These are phyloP conservation scores for Suillus discolor DNA, from an alignment of 768 basidiomycete genomes.

Conservation along the genomic window DNA sequence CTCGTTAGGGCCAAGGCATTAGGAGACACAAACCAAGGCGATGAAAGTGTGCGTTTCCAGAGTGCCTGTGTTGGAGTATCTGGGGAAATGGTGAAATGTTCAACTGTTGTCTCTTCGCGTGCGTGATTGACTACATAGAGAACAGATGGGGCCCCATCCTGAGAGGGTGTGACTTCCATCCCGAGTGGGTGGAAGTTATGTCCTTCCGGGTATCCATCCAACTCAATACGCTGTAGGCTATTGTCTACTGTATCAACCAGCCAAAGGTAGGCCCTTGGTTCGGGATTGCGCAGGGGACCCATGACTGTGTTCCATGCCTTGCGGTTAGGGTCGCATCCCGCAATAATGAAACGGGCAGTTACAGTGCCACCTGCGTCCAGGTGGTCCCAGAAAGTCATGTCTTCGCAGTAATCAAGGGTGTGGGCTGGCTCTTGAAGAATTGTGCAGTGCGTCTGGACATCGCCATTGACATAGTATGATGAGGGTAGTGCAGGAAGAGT, in stretches of 20 bases:
- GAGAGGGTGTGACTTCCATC: slow-evolving; percentile 56
- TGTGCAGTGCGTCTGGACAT: slow-evolving; percentile 49
- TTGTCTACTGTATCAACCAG: slow-evolving; percentile 39
- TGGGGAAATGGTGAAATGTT: slow-evolving; percentile 63
- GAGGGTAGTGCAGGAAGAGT: slow-evolving; percentile 45
- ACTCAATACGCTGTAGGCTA: slow-evolving; percentile 41
- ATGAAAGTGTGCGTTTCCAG: slow-evolving; percentile 62
- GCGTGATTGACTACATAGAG: slow-evolving; percentile 75
- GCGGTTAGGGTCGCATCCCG: slow-evolving; percentile 46
- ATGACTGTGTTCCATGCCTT: slow-evolving; percentile 76
- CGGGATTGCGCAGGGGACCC: slow-evolving; percentile 66
- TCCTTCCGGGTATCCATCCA: slow-evolving; percentile 53
- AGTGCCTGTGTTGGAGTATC: slow-evolving; percentile 43
- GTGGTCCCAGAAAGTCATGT: slow-evolving; percentile 67
- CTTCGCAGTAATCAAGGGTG: slow-evolving; percentile 58
- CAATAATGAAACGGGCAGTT: slow-evolving; percentile 45
- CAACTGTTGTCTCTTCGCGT: slow-evolving; percentile 58
- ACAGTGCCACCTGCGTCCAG: slow-evolving; percentile 40
- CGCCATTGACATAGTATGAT: slow-evolving; percentile 53
- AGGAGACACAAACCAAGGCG: slow-evolving; percentile 61
- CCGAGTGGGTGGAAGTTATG: slow-evolving; percentile 79
- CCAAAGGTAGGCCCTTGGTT: slow-evolving; percentile 64
- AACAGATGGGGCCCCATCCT: slow-evolving; percentile 49
- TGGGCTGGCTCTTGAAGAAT: slow-evolving; percentile 34
- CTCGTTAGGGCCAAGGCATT: slow-evolving; percentile 70